Base-by-base conservation (phyloP, 345 rosid genomes). In the Turritis glabra region DNA sequence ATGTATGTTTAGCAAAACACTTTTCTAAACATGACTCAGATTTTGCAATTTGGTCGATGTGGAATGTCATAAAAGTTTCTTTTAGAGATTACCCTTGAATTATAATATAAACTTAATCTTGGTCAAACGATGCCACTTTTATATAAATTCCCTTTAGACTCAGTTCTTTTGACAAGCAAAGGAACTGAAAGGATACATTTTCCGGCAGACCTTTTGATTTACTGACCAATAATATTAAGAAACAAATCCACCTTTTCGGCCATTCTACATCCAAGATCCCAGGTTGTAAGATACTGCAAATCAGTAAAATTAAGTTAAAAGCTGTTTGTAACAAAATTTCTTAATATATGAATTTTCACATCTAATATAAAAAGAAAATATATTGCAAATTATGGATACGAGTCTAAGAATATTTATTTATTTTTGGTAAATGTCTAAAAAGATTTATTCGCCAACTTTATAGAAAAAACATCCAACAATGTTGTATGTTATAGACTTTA, bases 81-180 rank as follows among this genome's bases (percentile, higher is more conserved):
- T 15, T 19, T 15, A 9, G 9, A 63, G 54, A 63, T 51, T 72
- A 40, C 51, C 22, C 13, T 47, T 50, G 5, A 15, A 21, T 37
- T 38, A 60, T 71, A 26, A 17, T 25, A 50, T 38, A 51, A 50
- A 29, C 5, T 10, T 51, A 50, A 61, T 37, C 12, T 40, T 55
- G 65, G 72, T 64, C 72, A 64, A 64, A 55, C 38, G 50, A 74
- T 74, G 22, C 66, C 65, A 46, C 27, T 63, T 72, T 43, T n/a
- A 23, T 22, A 54, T 14, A 47, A 12, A 5, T 21, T 14, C 0
- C 11, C 59, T 32, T 70, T 9, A 23, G 29, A 61, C 21, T 59
- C 3, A 26, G 50, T 23, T 43, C 26, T 5, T 30, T 64, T 3
- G 32, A 40, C 62, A 51, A 60, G 29, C 29, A 37, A 72, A 50